Evolutionary conservation across 1,139 yeast species (phyloP).

Genomic region (Zygosaccharomyces pseudobailii): DNA sequence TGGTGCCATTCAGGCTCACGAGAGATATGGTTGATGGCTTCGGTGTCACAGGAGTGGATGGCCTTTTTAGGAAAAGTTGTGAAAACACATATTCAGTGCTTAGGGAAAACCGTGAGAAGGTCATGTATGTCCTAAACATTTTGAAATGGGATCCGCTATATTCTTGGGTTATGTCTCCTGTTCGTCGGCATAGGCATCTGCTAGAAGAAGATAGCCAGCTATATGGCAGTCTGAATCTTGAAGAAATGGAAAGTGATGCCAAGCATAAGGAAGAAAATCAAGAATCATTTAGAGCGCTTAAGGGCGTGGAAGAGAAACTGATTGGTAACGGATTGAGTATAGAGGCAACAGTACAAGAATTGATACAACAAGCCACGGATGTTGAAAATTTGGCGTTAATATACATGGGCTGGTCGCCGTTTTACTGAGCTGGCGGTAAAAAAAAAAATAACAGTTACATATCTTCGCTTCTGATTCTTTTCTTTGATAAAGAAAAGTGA

Average conservation of each 20-base stretch:
- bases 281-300: slow-evolving; percentile 69
- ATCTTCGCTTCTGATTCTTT: neutral
- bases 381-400: slow-evolving; percentile 64
- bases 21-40: slow-evolving; percentile 90
- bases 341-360: slow-evolving; percentile 79
- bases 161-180: slow-evolving; percentile 80
- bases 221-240: slow-evolving; percentile 5
- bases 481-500: neutral
- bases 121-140: slow-evolving; percentile 79
- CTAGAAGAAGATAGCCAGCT: slow-evolving; percentile 24
- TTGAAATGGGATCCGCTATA: slow-evolving; percentile 89
- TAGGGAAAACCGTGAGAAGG: slow-evolving; percentile 60
- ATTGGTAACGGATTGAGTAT: slow-evolving; percentile 62
- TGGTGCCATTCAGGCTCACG: slow-evolving; percentile 88
- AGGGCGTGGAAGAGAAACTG: slow-evolving; percentile 67
- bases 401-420: slow-evolving; percentile 75
- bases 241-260: slow-evolving; percentile 7
- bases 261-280: slow-evolving; percentile 40
- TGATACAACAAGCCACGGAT: slow-evolving; percentile 73
- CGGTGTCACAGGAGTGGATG: slow-evolving; percentile 79
- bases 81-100: slow-evolving; percentile 70
- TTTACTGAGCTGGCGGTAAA: slow-evolving; percentile 27
- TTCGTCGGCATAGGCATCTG: slow-evolving; percentile 45
- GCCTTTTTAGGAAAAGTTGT: slow-evolving; percentile 66
- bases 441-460: neutral